Evolutionary conservation across 495 filamentous ascomycete genomes (phyloP), one percentile per base, ranked within the genome.

Genomic region (Niebla homalea): DNA sequence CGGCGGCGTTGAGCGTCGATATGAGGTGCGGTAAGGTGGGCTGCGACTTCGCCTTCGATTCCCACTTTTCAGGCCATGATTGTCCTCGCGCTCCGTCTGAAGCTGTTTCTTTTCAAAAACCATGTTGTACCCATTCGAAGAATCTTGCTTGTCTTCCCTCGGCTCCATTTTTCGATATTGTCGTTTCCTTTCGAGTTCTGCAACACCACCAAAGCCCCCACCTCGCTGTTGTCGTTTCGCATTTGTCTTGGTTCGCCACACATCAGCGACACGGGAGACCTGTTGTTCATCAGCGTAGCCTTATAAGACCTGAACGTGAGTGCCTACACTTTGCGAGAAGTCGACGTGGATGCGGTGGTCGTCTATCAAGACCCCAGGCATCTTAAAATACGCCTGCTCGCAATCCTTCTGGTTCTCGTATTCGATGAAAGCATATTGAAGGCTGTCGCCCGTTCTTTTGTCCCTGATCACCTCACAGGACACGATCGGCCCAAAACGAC

Each of bases 271-370:
- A 62, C 85, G 87, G 32, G 84, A 89, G 19, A 87, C 77, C 77
- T 81, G 48, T 51, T 23, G 42, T 5, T n/a, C 12, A 19, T 48
- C 16, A 52, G 35, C 22, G 8, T 2, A 20, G 7, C 29, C n/a
- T n/a, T n/a, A 32, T 32, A 0, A 2, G 29, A 32, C 29, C 29
- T 7, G 5, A 11, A 32, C 29, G 29, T 32, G 29, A 32, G 29
- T 5, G 29, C 29, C 12, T 62, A 92, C 92, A 64, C 87, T 94
- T 65, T 98, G 92, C 26, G 89, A 94, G 68, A 98, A 98, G 63
- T 98, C 92, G 44, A 98, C 93, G 64, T 97, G 92, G 49, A 98
- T 97, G 35, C 92, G 84, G 52, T 95, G 89, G 60, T 98, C 92
- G 57, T 98, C 92, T 60, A 97, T 97, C 50, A 98, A 68, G 6